Evolutionary conservation across 2,329 filamentous ascomycete genomes (phyloP).

Genomic region (Raffaelea deltoideospora): DNA sequence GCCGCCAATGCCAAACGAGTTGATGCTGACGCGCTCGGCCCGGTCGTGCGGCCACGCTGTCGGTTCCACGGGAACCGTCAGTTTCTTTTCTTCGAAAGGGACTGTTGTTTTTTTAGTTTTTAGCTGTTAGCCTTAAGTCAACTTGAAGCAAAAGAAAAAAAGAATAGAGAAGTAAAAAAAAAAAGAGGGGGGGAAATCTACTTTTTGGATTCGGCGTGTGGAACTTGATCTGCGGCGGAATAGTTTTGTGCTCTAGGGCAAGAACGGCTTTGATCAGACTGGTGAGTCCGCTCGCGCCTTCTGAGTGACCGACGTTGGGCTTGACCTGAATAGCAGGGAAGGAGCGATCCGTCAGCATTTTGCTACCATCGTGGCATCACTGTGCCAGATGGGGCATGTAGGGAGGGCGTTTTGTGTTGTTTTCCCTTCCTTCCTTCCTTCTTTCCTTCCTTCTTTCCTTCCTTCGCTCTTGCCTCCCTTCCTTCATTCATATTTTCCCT

Average conservation of each 20-base stretch:
- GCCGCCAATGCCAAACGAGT: constrained; percentile 42
- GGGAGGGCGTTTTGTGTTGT: no score
- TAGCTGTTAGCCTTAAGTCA: no score
- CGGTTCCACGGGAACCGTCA: constrained; percentile 9
- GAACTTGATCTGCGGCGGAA: constrained; percentile 16
- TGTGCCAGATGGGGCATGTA: constrained; percentile 17
- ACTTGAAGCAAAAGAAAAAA: no score
- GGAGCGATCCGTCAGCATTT: constrained; percentile 11
- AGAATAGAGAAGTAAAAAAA: no score
- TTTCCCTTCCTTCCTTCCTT: no score
- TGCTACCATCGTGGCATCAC: constrained; percentile 5
- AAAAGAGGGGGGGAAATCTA: no score
- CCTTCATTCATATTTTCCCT: no score
- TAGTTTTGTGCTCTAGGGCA: constrained; percentile 15
- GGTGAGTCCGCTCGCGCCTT: constrained; percentile 12
- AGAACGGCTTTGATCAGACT: constrained; percentile 17
- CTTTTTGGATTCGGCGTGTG: constrained; percentile 13
- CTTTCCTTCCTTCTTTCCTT: no score
- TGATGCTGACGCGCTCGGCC: constrained; percentile 32
- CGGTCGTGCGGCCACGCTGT: constrained; percentile 13
- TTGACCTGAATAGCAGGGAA: constrained; percentile 15
- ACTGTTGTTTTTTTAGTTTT: no score
- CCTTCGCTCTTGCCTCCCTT: no score
- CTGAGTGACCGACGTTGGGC: constrained; percentile 14
- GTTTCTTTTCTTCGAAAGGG: constrained; percentile 11